These are phyloP conservation scores for Carex sylvatica DNA, from an alignment of 202 grass and related monocot genomes.

Conservation along the genomic window DNA sequence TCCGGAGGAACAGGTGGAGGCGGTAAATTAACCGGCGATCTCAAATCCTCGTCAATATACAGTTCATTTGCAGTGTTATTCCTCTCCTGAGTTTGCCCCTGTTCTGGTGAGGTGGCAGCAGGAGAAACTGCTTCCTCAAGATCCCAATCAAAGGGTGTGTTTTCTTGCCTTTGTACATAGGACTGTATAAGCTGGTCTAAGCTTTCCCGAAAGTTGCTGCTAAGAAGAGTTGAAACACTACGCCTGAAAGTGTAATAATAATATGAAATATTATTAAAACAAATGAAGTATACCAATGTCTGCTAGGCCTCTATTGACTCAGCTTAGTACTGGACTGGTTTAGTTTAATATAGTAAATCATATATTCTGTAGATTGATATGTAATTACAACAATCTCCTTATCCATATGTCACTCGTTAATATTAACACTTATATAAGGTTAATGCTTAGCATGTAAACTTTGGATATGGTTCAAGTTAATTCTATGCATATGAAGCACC, in stretches of 20 bases:
- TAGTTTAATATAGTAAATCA: not conserved
- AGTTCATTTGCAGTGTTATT: slow-evolving; percentile 23
- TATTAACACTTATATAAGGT: not conserved
- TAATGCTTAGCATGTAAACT: not conserved
- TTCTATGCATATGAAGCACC: not conserved
- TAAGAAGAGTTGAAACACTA: slow-evolving; percentile 86
- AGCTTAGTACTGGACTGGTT: not conserved
- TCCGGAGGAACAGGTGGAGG: slow-evolving; percentile 30
- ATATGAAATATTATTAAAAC: not conserved
- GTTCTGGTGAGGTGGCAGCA: slow-evolving; percentile 3
- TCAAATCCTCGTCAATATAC: slow-evolving; percentile 23
- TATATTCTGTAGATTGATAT: not conserved
- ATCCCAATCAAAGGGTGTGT: slow-evolving; percentile 44
- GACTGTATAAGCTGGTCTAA: slow-evolving; percentile 83
- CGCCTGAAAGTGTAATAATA: slow-evolving; percentile 45
- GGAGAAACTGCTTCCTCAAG: slow-evolving; percentile 32
- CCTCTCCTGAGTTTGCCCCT: slow-evolving; percentile 23
- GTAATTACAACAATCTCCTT: not conserved
- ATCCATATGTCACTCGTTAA: not conserved
- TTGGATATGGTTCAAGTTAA: not conserved
- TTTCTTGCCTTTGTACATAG: slow-evolving; percentile 67
- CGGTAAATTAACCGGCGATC: slow-evolving; percentile 17
- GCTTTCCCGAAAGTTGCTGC: slow-evolving; percentile 68
- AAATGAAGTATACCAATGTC: not conserved
- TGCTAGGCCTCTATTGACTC: not conserved